A percentile compares a stretch with the other conserved stretches of the same genome.
Evolutionary conservation across 768 basidiomycete genomes (phyloP).

Genomic region (Pulveroboletus sp.): DNA sequence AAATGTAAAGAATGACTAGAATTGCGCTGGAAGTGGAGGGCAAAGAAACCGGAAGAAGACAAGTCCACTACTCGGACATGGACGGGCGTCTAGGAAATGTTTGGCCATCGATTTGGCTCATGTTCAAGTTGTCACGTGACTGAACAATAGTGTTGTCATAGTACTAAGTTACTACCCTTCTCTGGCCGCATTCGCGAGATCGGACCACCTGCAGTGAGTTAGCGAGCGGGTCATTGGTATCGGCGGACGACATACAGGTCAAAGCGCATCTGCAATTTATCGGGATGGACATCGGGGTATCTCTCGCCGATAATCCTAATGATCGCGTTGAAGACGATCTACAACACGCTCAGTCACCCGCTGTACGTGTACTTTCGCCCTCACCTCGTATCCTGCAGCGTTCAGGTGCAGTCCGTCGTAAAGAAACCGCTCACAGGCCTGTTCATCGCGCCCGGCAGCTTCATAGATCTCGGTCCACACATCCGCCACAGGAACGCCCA

Average conservation of each 20-base stretch:
- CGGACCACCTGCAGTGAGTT: conserved; percentile 21
- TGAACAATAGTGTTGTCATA: conserved; percentile 19
- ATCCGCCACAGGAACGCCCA: conserved; percentile 65
- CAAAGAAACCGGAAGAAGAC: too few relatives aligned
- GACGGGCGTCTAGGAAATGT: conserved; percentile 3
- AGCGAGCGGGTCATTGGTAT: neutral
- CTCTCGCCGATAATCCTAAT: conserved; percentile 51
- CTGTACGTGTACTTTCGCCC: conserved; percentile 20
- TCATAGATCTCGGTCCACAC: conserved; percentile 73
- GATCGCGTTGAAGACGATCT: conserved; percentile 69
- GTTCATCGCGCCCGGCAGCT: conserved; percentile 63
- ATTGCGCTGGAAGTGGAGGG: too few relatives aligned
- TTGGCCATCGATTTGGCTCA: conserved; percentile 46
- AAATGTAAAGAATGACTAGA: conserved; percentile 55
- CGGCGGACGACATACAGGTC: conserved; percentile 46
- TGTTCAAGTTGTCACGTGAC: conserved; percentile 49
- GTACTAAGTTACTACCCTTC: conserved; percentile 4
- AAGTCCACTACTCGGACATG: too few relatives aligned
- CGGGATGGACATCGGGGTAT: conserved; percentile 70
- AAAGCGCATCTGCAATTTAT: conserved; percentile 57
- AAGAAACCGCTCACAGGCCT: conserved; percentile 49
- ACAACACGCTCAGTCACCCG: conserved; percentile 1
- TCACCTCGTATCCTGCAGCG: conserved; percentile 68
- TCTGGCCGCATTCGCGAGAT: conserved; percentile 20
- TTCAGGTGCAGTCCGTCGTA: conserved; percentile 83